Conservation (phyloP, 495 filamentous ascomycete species). For the Penicillium waksmanii region DNA sequence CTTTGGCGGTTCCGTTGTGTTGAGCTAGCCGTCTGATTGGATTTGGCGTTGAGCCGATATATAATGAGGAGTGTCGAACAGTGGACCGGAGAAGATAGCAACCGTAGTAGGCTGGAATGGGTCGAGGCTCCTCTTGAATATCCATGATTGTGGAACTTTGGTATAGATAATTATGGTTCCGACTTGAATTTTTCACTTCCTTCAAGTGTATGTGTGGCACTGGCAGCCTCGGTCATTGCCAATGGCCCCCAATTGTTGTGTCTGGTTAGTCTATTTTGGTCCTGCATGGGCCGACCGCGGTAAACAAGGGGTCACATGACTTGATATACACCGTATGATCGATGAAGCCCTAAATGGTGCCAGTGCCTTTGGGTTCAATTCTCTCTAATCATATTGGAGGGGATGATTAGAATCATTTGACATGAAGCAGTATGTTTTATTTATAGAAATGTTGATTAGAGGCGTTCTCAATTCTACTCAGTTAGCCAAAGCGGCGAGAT, state of each 20-base stretch:
- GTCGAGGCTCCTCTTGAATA: constrained; percentile 34
- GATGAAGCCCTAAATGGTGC: too few relatives aligned
- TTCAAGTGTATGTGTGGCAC: too few relatives aligned
- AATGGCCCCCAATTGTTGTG: background rate
- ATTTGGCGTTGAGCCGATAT: constrained; percentile 91
- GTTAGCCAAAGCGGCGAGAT: too few relatives aligned
- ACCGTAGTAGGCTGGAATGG: constrained; percentile 74
- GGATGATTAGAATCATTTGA: too few relatives aligned
- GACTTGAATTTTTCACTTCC: too few relatives aligned
- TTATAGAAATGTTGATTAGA: too few relatives aligned
- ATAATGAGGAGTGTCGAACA: constrained; percentile 63
- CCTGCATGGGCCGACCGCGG: constrained; percentile 5
- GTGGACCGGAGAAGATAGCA: constrained; percentile 90
- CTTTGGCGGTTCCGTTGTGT: constrained; percentile 81
- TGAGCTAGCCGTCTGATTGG: constrained; percentile 80
- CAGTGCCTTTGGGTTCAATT: too few relatives aligned
- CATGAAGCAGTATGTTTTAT: too few relatives aligned
- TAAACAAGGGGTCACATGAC: constrained; percentile 20
- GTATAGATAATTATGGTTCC: too few relatives aligned
- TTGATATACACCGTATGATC: too few relatives aligned
- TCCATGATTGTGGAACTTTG: constrained; percentile 19
- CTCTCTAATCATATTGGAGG: too few relatives aligned
- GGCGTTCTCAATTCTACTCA: too few relatives aligned
- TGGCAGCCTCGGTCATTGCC: background rate
- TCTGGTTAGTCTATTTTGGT: background rate